Evolutionary conservation across 108 stramenopile species (phyloP), one percentile per base, ranked within the genome.

Genomic region (Fragilariopsis cylindrus): DNA sequence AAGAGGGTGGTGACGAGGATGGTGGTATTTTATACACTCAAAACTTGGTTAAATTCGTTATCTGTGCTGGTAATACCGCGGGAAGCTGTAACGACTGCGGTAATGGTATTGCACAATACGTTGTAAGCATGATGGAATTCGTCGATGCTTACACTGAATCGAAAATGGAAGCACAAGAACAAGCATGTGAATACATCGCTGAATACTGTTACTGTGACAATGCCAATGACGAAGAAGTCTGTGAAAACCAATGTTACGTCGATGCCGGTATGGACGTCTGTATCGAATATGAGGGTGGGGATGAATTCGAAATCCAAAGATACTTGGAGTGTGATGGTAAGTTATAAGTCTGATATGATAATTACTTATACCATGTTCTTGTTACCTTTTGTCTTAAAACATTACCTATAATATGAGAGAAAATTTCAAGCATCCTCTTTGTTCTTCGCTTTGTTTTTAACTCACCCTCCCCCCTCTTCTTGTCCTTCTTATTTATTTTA

Each of bases 151-250:
- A 83, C 78, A 78, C 74, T 41, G 84, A 88, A 44, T 21, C 71
- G 42, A 80, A 85, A 77, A 52, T 76, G 80, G 48, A 76, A 4
- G 84, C 69, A 4, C 66, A 82, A 48, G 88, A 90, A 69, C 77
- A 81, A 56, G 82, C 81, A 52, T 95, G 94, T 63, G 91, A 92
- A 69, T 70, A 62, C 2, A 78, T 89, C 42, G 80, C 81, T 3
- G 91, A 92, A 72, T 88, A 81, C 78, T 92, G 90, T 71, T 84
- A 86, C 84, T 91, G 91, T 53, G 87, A 92, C 53, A 71, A 85
- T 58, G 82, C 79, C 52, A 81, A 89, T 56, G 89, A 94, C 48
- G 77, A 89, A 21, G 82, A 87, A 53, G 77, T 41, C 46, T 90
- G 88, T 63, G 79, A 85, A 56, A 49, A 54, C 68, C 44, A 69